Evolutionary conservation across 345 rosid genomes (phyloP), one percentile per base, ranked within the genome.

Genomic region (Iberis pinnata): DNA sequence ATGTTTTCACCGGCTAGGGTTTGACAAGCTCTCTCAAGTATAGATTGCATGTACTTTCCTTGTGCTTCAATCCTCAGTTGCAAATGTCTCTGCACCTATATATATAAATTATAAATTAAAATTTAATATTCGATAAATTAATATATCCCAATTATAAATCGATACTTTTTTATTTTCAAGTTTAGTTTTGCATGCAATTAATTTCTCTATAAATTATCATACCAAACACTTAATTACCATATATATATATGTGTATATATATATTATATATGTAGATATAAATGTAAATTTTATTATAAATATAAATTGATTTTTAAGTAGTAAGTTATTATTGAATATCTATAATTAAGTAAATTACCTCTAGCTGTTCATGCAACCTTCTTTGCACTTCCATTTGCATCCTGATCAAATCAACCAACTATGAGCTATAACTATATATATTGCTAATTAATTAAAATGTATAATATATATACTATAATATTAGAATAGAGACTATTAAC

Each of bases 301-400:
- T 35, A 26, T 26, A 26, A 26, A 4, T 26, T 26, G 4, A 4
- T 26, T 26, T 26, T 26, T 26, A n/a, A n/a, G n/a, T n/a, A n/a
- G n/a, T n/a, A n/a, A n/a, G n/a, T n/a, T n/a, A n/a, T n/a, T n/a
- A n/a, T n/a, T n/a, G n/a, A n/a, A n/a, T 14, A 65, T 49, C n/a
- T n/a, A 50, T 35, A 35, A 27, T 29, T 18, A 22, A 22, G n/a
- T n/a, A 22, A 38, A 1, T 64, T 68, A 92, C 99, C 97, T 93
- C 99, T 22, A 93, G 66, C 64, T 93, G 99, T 69, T 93, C 99
- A 40, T 88, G 99, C 59, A 93, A 65, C 73, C 99, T 80, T 79
- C 97, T 81, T 63, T 88, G 99, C 65, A 93, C 99, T 83, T 88
- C 99, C 94, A 88, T 88, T 79, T 93, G 99, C 95, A 88, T 93